These are phyloP conservation scores for bread wheat (Triticum aestivum) DNA, from an alignment of 176 grass and related monocot species.

Conservation along the genomic window DNA sequence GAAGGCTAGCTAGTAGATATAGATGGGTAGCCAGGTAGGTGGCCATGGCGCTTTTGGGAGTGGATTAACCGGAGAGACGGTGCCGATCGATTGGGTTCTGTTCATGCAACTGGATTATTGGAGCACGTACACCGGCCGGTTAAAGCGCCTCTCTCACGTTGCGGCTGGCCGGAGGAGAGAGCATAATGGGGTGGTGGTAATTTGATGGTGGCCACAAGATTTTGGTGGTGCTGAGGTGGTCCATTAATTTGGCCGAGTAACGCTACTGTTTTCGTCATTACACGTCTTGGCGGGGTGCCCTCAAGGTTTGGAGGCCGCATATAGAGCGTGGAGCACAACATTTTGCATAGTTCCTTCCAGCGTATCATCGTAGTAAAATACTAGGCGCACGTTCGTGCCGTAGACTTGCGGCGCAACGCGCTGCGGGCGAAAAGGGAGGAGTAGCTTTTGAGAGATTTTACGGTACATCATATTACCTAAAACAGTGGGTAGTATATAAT, in stretches of 20 bases:
- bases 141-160: background rate
- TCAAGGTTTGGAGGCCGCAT: background rate
- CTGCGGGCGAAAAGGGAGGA: too few relatives aligned
- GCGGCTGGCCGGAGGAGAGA: background rate
- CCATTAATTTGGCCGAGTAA: constrained; percentile 19
- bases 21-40: background rate
- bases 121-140: background rate
- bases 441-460: too few relatives aligned
- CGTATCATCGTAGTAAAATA: too few relatives aligned
- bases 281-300: background rate
- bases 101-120: constrained; percentile 4
- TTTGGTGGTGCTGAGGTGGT: constrained; percentile 40
- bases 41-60: constrained; percentile 30
- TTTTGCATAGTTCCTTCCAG: too few relatives aligned
- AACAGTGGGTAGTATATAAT: too few relatives aligned
- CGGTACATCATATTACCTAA: too few relatives aligned
- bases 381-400: too few relatives aligned
- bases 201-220: constrained; percentile 34
- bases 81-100: background rate
- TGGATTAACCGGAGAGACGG: constrained; percentile 28
- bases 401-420: too few relatives aligned
- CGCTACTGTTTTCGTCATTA: background rate
- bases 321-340: background rate
- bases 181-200: background rate
- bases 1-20: background rate